phyloP scores from a whole-genome alignment of 805 yeast genomes.

The Candida coquimbonensis region DNA sequence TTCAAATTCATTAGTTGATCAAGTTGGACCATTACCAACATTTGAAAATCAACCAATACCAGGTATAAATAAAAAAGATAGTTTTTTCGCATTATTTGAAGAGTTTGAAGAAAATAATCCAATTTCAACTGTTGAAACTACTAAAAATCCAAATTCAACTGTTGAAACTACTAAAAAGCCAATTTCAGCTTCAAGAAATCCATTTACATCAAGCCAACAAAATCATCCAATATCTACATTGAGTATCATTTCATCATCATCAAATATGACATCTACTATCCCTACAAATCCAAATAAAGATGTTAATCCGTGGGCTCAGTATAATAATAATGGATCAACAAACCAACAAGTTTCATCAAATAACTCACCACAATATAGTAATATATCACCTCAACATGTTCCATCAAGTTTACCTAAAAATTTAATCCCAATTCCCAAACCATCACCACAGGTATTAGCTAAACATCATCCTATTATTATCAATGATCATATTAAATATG shows the following conservation, averaged over 20 bases:
- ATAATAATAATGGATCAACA: not conserved
- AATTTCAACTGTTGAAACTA: not conserved
- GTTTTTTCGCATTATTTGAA: slow-evolving; percentile 17
- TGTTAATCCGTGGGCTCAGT: slow-evolving; percentile 16
- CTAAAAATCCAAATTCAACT: slow-evolving; percentile 6
- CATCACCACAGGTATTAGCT: not conserved
- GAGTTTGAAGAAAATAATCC: slow-evolving; percentile 1
- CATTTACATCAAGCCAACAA: not conserved
- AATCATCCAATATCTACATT: too few species aligned
- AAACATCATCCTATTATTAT: slow-evolving; percentile 1
- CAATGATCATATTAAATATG: not conserved
- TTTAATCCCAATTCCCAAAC: too few species aligned
- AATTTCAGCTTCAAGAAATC: slow-evolving; percentile 6
- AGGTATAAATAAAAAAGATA: slow-evolving; percentile 4
- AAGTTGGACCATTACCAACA: not conserved
- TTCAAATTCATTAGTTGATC: not conserved
- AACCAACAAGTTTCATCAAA: too few species aligned
- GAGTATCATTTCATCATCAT: too few species aligned
- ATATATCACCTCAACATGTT: too few species aligned
- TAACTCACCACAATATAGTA: not conserved
- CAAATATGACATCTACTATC: too few species aligned
- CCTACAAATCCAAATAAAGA: too few species aligned
- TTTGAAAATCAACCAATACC: not conserved
- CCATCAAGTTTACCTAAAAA: too few species aligned
- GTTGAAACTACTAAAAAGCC: slow-evolving; percentile 13